A percentile compares a stretch with the other conserved stretches of the same genome.
Evolutionary conservation across 2,329 filamentous ascomycete genomes (phyloP).

Genomic region (Thermothelomyces thermophilus): DNA sequence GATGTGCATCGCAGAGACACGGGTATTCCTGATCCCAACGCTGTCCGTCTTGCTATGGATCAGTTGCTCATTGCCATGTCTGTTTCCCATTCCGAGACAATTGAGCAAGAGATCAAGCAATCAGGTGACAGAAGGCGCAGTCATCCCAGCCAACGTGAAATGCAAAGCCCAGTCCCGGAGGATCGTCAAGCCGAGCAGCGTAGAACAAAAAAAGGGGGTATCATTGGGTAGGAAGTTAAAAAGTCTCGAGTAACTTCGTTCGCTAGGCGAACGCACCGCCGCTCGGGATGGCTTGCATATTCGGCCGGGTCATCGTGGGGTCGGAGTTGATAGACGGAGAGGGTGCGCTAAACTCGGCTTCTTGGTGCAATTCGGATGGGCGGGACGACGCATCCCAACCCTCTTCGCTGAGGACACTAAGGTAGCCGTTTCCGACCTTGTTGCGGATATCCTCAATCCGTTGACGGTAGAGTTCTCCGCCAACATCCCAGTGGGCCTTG

Average conservation of each 20-base stretch:
- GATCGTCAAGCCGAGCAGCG: neutral
- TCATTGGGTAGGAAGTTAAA: slow-evolving; percentile 3
- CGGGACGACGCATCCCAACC: slow-evolving; percentile 46
- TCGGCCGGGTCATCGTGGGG: slow-evolving; percentile 31
- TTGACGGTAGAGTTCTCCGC: slow-evolving; percentile 74
- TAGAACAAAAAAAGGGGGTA: slow-evolving; percentile 7
- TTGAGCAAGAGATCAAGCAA: neutral
- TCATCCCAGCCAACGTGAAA: too few relatives aligned
- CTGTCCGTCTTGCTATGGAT: neutral
- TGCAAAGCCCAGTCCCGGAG: too few relatives aligned
- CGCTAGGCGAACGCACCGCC: slow-evolving; percentile 45
- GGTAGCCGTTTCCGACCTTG: slow-evolving; percentile 80
- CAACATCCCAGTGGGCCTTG: slow-evolving; percentile 55
- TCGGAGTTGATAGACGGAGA: slow-evolving; percentile 33
- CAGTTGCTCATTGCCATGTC: neutral
- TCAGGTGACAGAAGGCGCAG: neutral
- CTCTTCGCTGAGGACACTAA: slow-evolving; percentile 80
- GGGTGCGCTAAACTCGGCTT: slow-evolving; percentile 33
- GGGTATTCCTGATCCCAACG: slow-evolving; percentile 2
- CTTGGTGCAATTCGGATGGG: slow-evolving; percentile 33
- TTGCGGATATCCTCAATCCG: slow-evolving; percentile 82
- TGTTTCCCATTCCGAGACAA: neutral
- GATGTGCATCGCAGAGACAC: too few relatives aligned
- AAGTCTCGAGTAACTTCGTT: neutral
- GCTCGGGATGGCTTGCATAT: slow-evolving; percentile 45